These are phyloP conservation scores for Ophiosphaerella korrae DNA, from an alignment of 2,329 filamentous ascomycete genomes.

Conservation along the genomic window DNA sequence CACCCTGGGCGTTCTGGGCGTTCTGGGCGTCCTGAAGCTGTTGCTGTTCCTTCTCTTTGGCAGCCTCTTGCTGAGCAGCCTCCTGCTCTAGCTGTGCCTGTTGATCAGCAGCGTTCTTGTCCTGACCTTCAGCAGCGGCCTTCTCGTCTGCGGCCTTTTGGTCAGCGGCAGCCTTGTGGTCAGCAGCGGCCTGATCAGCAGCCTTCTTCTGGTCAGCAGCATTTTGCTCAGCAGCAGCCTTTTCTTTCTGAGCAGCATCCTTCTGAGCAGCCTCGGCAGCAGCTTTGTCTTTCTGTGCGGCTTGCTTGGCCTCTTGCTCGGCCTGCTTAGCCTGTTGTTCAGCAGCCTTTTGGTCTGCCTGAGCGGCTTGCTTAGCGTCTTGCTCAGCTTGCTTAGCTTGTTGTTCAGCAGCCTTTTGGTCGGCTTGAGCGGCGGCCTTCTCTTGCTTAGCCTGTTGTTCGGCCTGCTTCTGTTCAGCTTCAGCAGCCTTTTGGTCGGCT, in stretches of 20 bases:
- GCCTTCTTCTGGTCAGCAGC: background rate
- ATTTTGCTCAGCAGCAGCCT: background rate
- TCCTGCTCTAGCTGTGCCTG: constrained; percentile 2
- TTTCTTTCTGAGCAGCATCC: background rate
- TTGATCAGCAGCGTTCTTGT: background rate
- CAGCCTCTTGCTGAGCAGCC: background rate
- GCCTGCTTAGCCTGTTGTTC: background rate
- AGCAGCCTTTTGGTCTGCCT: background rate
- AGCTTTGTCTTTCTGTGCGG: background rate
- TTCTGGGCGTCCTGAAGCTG: constrained; percentile 6
- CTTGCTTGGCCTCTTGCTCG: background rate
- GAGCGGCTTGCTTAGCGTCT: background rate
- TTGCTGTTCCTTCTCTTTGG: background rate
- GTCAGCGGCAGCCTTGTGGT: background rate
- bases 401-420: background rate
- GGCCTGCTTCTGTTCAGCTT: constrained; percentile 5
- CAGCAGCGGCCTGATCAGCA: background rate
- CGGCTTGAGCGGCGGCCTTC: background rate
- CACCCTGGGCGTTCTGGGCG: constrained; percentile 7
- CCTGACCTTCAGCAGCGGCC: constrained; percentile 5
- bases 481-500: background rate
- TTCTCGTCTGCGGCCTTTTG: constrained; percentile 1
- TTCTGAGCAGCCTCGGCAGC: constrained; percentile 4
- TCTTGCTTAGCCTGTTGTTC: constrained; percentile 3
- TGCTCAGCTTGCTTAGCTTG: background rate